A percentile compares a stretch with the other conserved stretches of the same genome.
Evolutionary conservation across 148 eudicot species (phyloP).

Genomic region (Fagopyrum tataricum): DNA sequence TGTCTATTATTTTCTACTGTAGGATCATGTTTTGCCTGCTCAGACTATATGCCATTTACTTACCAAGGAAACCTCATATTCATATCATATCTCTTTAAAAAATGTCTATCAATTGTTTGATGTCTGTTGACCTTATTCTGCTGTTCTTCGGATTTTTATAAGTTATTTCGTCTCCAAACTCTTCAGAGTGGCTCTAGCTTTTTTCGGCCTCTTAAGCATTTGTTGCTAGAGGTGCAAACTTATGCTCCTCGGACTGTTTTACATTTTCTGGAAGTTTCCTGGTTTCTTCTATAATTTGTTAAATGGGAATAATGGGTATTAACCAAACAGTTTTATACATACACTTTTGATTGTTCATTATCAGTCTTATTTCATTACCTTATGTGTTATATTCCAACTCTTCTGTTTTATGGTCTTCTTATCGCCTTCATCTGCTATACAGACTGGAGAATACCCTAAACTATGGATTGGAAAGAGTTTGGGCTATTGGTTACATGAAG

Average conservation of each 20-base stretch:
- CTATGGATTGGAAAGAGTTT: conserved; percentile 35
- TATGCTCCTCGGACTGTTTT: neutral
- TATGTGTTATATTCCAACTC: neutral
- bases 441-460: conserved; percentile 37
- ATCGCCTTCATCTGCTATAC: neutral
- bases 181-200: neutral
- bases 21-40: neutral
- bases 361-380: neutral
- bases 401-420: neutral
- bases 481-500: conserved; percentile 29
- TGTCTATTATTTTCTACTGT: neutral
- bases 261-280: neutral
- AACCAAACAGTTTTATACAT: neutral
- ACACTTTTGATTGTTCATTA: neutral
- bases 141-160: neutral
- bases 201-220: neutral
- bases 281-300: neutral
- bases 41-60: neutral
- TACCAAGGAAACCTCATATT: neutral
- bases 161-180: neutral
- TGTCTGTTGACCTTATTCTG: neutral
- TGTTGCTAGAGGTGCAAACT: neutral
- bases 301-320: neutral
- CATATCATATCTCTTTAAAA: neutral
- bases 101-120: neutral